Conservation (phyloP, 306 rosid species). For the Corylus americana region DNA sequence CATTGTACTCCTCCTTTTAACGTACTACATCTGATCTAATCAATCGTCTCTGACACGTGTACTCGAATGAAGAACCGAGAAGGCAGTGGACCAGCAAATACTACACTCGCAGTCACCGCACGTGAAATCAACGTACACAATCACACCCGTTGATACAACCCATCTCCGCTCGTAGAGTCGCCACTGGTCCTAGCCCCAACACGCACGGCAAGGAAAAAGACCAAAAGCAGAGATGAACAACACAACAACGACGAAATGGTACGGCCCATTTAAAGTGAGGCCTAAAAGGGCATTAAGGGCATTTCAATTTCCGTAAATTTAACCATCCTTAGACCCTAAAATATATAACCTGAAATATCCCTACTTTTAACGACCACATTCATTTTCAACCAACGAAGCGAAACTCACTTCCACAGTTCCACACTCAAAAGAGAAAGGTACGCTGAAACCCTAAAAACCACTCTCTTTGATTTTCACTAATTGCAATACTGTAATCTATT, state of each 20-base stretch:
- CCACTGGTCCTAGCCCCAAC: not conserved
- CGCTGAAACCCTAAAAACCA: conserved; percentile 27
- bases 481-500: not conserved
- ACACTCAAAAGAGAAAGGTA: conserved; percentile 27
- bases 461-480: not conserved
- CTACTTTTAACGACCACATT: not conserved
- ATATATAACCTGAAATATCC: not conserved
- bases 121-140: not conserved
- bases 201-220: not conserved
- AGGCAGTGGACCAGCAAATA: not conserved
- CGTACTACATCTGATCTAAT: not conserved
- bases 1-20: not conserved
- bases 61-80: not conserved
- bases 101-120: not conserved
- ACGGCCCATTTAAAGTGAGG: conserved; percentile 13
- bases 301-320: conserved; percentile 18
- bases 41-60: conserved; percentile 9
- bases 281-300: not conserved
- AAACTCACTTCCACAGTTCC: not conserved
- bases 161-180: not conserved
- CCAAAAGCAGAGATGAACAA: not conserved
- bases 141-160: not conserved
- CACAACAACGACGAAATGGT: conserved; percentile 9
- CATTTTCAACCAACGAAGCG: conserved; percentile 11
- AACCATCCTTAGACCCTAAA: conserved; percentile 2